A percentile compares a stretch with the other conserved stretches of the same genome.
Evolutionary conservation across 2,329 filamentous ascomycete species (phyloP).

Genomic region (Neurospora sp.): DNA sequence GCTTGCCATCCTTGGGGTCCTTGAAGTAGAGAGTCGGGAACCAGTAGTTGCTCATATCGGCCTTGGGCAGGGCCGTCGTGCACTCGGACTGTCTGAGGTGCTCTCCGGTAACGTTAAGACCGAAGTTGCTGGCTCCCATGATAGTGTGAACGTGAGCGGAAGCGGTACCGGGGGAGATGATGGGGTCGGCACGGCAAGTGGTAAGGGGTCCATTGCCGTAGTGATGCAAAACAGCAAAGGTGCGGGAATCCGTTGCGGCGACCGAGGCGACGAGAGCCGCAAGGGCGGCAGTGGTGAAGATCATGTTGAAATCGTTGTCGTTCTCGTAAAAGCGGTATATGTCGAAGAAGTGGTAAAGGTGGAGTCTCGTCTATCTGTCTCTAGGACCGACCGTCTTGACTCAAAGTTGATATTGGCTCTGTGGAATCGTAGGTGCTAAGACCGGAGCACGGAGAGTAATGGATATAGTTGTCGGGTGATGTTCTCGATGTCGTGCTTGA

Average conservation of each 20-base stretch:
- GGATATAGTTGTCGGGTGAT: conserved; percentile 1
- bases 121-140: conserved; percentile 60
- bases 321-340: not conserved
- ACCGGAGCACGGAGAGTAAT: conserved; percentile 5
- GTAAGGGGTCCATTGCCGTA: conserved; percentile 53
- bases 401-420: not conserved
- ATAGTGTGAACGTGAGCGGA: conserved; percentile 60
- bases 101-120: conserved; percentile 49
- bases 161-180: conserved; percentile 49
- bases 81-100: conserved; percentile 52
- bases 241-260: conserved; percentile 34
- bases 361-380: conserved; percentile 3
- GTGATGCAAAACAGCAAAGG: conserved; percentile 63
- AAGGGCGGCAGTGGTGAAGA: conserved; percentile 14
- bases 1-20: conserved; percentile 49
- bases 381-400: conserved; percentile 4
- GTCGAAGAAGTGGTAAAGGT: not conserved
- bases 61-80: conserved; percentile 58
- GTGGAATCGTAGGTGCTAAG: conserved; percentile 2
- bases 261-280: conserved; percentile 28
- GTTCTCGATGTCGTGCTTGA: not conserved
- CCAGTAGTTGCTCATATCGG: conserved; percentile 71
- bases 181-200: conserved; percentile 54
- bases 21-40: conserved; percentile 60
- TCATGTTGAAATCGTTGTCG: conserved; percentile 8